Evolutionary conservation across 352 stramenopile genomes (phyloP).

Genomic region (Phytopythium delawarense): DNA sequence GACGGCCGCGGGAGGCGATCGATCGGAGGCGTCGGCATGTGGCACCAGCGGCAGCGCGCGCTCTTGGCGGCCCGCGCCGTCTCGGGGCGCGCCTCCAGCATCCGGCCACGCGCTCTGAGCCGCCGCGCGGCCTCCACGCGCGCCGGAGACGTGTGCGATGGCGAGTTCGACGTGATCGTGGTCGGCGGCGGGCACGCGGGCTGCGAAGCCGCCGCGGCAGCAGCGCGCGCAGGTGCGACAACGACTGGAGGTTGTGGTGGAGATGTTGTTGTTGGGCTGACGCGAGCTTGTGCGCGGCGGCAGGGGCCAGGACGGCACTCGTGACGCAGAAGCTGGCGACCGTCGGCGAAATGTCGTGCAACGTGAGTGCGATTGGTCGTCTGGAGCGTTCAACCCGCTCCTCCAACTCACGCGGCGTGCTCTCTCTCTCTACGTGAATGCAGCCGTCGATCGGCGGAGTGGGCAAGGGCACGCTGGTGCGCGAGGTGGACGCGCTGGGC

Average conservation of each 20-base stretch:
- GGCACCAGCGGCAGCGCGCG: neutral
- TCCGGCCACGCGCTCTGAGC: neutral
- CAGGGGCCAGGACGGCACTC: constrained; percentile 92
- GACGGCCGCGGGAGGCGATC: neutral
- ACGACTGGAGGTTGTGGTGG: too few species aligned
- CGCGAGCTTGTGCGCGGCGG: too few species aligned
- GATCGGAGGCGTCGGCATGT: neutral
- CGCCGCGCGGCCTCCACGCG: neutral
- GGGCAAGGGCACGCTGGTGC: constrained; percentile 97
- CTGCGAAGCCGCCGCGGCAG: constrained; percentile 51
- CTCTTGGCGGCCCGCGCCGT: neutral
- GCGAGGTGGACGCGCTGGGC: constrained; percentile 97
- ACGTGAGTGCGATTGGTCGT: constrained; percentile 52
- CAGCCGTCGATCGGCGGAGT: constrained; percentile 97
- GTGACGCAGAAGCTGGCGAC: constrained; percentile 95
- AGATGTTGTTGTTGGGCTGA: too few species aligned
- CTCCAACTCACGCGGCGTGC: neutral
- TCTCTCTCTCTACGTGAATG: neutral
- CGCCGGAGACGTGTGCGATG: neutral
- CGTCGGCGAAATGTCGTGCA: constrained; percentile 98
- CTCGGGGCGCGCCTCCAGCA: neutral
- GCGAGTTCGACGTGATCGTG: constrained; percentile 51
- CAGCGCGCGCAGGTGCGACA: constrained; percentile 36
- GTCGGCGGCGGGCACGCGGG: constrained; percentile 56
- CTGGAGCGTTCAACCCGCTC: neutral